A percentile compares a stretch with the other conserved stretches of the same genome.
phyloP scores from a whole-genome alignment of 2,329 filamentous ascomycete species.

The Claviceps sp. region DNA sequence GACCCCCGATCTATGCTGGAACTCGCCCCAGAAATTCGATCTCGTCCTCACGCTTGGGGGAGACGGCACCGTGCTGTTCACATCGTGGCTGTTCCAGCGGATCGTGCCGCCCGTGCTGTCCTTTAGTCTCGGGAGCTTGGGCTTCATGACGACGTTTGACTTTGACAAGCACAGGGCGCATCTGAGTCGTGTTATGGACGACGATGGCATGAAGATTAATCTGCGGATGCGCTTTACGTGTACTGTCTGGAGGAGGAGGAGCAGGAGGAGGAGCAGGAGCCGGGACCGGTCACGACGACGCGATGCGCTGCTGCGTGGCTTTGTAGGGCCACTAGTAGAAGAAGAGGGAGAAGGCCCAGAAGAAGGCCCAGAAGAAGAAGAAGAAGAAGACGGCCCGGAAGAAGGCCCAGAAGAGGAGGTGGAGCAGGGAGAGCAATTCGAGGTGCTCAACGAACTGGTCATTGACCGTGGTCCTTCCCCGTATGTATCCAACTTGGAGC shows the following conservation, averaged over 20 bases:
- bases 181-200: conserved; percentile 81
- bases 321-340: too few relatives aligned
- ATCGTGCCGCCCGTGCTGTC: conserved; percentile 75
- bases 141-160: conserved; percentile 80
- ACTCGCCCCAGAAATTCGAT: conserved; percentile 86
- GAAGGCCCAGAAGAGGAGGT: conserved; percentile 18
- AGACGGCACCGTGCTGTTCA: conserved; percentile 78
- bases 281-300: conserved; percentile 64
- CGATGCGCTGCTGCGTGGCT: too few relatives aligned
- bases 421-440: conserved; percentile 88
- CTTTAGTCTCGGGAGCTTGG: conserved; percentile 72
- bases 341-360: too few relatives aligned
- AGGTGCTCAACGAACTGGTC: conserved; percentile 95
- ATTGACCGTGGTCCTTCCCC: conserved; percentile 94
- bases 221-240: conserved; percentile 98
- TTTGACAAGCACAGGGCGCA: conserved; percentile 81
- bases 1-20: conserved; percentile 93
- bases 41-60: conserved; percentile 80
- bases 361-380: too few relatives aligned
- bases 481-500: conserved; percentile 91
- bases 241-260: conserved; percentile 78
- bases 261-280: conserved; percentile 82
- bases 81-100: conserved; percentile 84
- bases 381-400: too few relatives aligned
- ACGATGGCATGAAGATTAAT: conserved; percentile 91